Evolutionary conservation across 1,284 basidiomycete genomes (phyloP).

Genomic region (Fomitopsis pinicola): DNA sequence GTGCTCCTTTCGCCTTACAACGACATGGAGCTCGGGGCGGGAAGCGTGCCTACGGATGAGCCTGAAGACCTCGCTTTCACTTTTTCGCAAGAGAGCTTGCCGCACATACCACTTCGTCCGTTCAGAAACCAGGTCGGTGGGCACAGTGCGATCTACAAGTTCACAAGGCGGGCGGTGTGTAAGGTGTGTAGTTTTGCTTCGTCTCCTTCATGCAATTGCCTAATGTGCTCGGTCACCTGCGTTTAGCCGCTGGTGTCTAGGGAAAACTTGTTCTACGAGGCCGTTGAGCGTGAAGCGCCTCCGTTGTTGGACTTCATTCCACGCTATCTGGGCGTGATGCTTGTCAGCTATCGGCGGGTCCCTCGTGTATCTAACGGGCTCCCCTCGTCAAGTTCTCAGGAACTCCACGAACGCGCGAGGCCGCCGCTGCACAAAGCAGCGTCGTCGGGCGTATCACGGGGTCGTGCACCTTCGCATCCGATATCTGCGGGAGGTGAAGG

Average conservation of each 20-base stretch:
- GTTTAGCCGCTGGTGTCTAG: conserved; percentile 88
- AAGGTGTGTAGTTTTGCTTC: conserved; percentile 60
- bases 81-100: conserved; percentile 54
- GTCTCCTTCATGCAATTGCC: conserved; percentile 5
- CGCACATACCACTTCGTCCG: conserved; percentile 93
- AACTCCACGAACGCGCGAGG: conserved; percentile 7
- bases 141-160: conserved; percentile 96
- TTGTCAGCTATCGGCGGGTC: conserved; percentile 89
- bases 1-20: conserved; percentile 21
- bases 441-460: conserved; percentile 27
- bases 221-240: conserved; percentile 5
- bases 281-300: conserved; percentile 90
- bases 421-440: conserved; percentile 34
- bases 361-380: conserved; percentile 30
- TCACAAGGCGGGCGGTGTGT: conserved; percentile 96
- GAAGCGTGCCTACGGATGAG: conserved; percentile 26
- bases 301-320: conserved; percentile 91
- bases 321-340: conserved; percentile 96
- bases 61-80: conserved; percentile 17
- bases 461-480: conserved; percentile 1
- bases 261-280: conserved; percentile 98
- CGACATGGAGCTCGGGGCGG: conserved; percentile 19
- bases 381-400: conserved; percentile 3
- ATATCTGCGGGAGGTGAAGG: conserved; percentile 22
- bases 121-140: conserved; percentile 98